These are phyloP conservation scores for Acarospora socialis DNA, from an alignment of 2,329 filamentous ascomycete species.

Conservation along the genomic window DNA sequence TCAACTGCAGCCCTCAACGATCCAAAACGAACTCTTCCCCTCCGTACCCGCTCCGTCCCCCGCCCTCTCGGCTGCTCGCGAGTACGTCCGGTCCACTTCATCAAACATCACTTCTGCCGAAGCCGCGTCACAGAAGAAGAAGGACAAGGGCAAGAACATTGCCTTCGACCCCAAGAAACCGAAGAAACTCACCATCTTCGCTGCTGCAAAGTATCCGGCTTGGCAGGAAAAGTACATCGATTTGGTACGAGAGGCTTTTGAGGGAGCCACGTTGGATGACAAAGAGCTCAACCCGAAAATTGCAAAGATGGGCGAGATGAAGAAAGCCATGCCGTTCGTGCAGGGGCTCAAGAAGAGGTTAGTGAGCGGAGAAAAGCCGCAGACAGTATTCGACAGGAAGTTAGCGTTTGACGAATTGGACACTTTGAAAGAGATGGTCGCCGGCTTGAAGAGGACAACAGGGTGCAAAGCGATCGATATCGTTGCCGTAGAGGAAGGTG, in stretches of 20 bases:
- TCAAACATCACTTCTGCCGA: slow-evolving; percentile 79
- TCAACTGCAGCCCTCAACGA: slow-evolving; percentile 36
- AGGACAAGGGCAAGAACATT: slow-evolving; percentile 79
- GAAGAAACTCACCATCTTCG: slow-evolving; percentile 81
- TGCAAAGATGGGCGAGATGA: slow-evolving; percentile 75
- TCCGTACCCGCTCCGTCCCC: slow-evolving; percentile 50
- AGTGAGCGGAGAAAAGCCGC: slow-evolving; percentile 49
- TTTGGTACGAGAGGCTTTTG: slow-evolving; percentile 57
- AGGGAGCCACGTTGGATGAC: slow-evolving; percentile 53
- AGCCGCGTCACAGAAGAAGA: slow-evolving; percentile 57
- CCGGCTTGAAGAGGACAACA: slow-evolving; percentile 61
- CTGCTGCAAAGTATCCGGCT: slow-evolving; percentile 62
- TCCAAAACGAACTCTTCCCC: slow-evolving; percentile 71
- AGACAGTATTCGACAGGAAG: slow-evolving; percentile 65
- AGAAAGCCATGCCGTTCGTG: slow-evolving; percentile 97
- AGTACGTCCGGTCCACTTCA: slow-evolving; percentile 62
- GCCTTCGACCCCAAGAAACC: slow-evolving; percentile 80
- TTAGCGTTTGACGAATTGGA: slow-evolving; percentile 73
- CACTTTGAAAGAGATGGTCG: slow-evolving; percentile 63
- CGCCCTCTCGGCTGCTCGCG: slow-evolving; percentile 59
- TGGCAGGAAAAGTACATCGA: slow-evolving; percentile 92
- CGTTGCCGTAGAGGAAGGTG: slow-evolving; percentile 44
- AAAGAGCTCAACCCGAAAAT: slow-evolving; percentile 68
- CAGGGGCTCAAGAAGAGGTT: slow-evolving; percentile 76
- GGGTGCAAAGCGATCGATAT: slow-evolving; percentile 59